phyloP scores from a whole-genome alignment of 2,329 filamentous ascomycete genomes.

The Zopfia rhizophila region DNA sequence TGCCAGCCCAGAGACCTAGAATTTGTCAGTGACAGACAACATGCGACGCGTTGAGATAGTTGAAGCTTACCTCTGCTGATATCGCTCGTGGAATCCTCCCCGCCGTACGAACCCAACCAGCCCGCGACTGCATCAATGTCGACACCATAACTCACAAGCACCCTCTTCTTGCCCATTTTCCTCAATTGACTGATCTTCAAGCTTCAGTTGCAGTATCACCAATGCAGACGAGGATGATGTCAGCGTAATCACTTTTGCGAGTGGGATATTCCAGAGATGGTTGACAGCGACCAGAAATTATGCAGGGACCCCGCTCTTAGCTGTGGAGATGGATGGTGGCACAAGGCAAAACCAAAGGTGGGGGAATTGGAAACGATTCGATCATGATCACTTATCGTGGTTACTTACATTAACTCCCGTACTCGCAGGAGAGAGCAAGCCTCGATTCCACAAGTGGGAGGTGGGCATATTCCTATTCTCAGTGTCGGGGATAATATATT shows the following conservation, averaged over 20 bases:
- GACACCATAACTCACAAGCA: slow-evolving; percentile 71
- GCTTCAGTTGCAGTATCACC: no score
- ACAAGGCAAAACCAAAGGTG: slow-evolving; percentile 7
- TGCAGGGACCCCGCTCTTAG: slow-evolving; percentile 10
- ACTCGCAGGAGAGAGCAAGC: neutral
- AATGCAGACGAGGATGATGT: no score
- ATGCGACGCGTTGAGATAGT: neutral
- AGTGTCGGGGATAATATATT: no score
- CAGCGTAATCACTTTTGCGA: no score
- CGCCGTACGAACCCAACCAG: slow-evolving; percentile 80
- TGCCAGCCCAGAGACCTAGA: slow-evolving; percentile 74
- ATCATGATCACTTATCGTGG: no score
- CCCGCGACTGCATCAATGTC: slow-evolving; percentile 80
- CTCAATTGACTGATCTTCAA: neutral
- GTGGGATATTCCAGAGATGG: no score
- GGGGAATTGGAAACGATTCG: no score
- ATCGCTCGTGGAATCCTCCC: slow-evolving; percentile 76
- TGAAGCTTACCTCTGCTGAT: slow-evolving; percentile 70
- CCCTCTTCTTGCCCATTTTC: slow-evolving; percentile 61
- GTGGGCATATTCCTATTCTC: no score
- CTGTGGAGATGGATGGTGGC: slow-evolving; percentile 6
- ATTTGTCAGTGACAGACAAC: slow-evolving; percentile 7
- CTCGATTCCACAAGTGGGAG: no score
- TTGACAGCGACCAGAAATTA: no score
- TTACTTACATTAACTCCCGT: neutral